Evolutionary conservation across 169 alveolate species (phyloP), one percentile per base, ranked within the genome.

Genomic region (Plasmodium malariae): DNA sequence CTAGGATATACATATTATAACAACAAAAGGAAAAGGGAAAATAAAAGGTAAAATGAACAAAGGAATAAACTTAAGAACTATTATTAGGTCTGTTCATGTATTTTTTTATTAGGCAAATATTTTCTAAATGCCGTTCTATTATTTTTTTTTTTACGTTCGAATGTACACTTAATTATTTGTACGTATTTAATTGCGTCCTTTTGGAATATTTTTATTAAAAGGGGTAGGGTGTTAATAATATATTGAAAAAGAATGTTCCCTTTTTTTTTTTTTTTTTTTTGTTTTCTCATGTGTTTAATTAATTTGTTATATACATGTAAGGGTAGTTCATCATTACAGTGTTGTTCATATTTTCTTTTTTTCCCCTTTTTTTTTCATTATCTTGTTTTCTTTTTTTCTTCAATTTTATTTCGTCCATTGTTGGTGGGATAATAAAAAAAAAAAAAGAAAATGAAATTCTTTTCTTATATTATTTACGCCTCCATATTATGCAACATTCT

Each of bases 361-460:
- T n/a, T 51, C 21, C 21, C 62, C 28, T n/a, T n/a, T 6, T 11
- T 51, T 51, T 51, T 6, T 51, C n/a, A n/a, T 51, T n/a, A 6
- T n/a, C 21, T 67, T 30, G 34, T 28, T 67, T 36, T n/a, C 21
- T 70, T 1, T 19, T 70, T 24, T 6, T 70, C 26, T 49, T 30
- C 43, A 74, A 28, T 62, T 51, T 17, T 45, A 9, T 30, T 62
- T 32, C 12, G 26, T 62, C 24, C 24, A 30, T 62, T 34, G 12
- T 17, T 3, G 32, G 1, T 28, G 63, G 26, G 9, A n/a, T n/a
- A 26, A 48, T 37, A 59, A 76, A 74, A 60, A 74, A 26, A 36
- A 11, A 59, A 2, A 76, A 65, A 65, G 34, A 80, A 83, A 83
- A 83, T 83, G 91, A 83, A 83, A 67, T 17, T 67, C 34, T 65